These are phyloP conservation scores for Pezicula rhizophila DNA, from an alignment of 2,329 filamentous ascomycete species.

Conservation along the genomic window DNA sequence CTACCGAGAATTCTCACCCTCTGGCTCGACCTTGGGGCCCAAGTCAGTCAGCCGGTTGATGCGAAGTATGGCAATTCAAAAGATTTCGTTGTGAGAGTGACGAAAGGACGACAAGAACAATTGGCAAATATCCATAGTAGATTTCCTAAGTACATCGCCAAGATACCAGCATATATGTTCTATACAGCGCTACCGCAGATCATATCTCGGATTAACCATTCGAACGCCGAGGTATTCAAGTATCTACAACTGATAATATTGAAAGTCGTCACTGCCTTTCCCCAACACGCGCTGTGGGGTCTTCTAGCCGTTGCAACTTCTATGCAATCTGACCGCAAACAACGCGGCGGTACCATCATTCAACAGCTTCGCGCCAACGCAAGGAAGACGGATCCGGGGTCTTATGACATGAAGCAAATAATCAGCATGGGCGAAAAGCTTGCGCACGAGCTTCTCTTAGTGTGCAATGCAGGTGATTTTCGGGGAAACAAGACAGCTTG, in stretches of 20 bases:
- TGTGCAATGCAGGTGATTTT: constrained; percentile 73
- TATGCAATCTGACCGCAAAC: constrained; percentile 61
- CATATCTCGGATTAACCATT: constrained; percentile 90
- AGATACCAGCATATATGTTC: constrained; percentile 70
- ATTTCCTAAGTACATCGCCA: constrained; percentile 70
- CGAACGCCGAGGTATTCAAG: constrained; percentile 70
- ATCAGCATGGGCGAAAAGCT: constrained; percentile 76
- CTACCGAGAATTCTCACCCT: constrained; percentile 85
- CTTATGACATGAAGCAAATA: constrained; percentile 61
- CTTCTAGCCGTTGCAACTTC: constrained; percentile 82
- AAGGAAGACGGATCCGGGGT: constrained; percentile 45
- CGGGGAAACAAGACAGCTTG: constrained; percentile 58
- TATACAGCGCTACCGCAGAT: constrained; percentile 85
- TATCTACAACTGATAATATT: constrained; percentile 73
- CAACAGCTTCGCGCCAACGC: constrained; percentile 38
- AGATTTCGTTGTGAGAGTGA: constrained; percentile 46
- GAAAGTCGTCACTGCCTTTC: constrained; percentile 81
- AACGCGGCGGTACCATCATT: constrained; percentile 46
- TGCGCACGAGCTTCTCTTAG: constrained; percentile 71
- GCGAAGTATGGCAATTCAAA: constrained; percentile 35
- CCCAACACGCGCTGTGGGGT: constrained; percentile 87
- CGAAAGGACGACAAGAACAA: constrained; percentile 53
- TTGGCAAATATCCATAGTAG: constrained; percentile 67
- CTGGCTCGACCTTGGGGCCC: constrained; percentile 86
- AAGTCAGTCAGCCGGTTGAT: constrained; percentile 56